Conservation (phyloP, 2,329 filamentous ascomycete genomes). For the Botrytis sinoallii region DNA sequence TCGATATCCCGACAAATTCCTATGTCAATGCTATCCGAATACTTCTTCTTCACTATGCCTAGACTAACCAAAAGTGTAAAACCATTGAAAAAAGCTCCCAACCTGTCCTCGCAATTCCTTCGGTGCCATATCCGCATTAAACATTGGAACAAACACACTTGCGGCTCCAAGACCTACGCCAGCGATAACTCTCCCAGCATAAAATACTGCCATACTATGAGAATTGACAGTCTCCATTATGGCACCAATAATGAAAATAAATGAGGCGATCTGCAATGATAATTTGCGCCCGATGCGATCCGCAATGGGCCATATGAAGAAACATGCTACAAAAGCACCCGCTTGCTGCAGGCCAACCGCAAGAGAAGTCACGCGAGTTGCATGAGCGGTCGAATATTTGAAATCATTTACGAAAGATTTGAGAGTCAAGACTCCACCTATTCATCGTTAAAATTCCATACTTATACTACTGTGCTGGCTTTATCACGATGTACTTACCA, state of each 20-base stretch:
- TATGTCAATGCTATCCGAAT: rapidly evolving
- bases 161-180: slow-evolving; percentile 48
- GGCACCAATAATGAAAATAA: slow-evolving; percentile 38
- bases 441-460: neutral
- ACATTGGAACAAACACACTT: slow-evolving; percentile 45
- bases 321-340: slow-evolving; percentile 50
- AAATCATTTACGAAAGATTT: slow-evolving; percentile 45
- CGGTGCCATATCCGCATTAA: slow-evolving; percentile 44
- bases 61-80: slow-evolving; percentile 41
- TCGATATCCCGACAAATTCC: no score
- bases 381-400: slow-evolving; percentile 40
- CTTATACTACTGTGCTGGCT: neutral
- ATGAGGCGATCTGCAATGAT: neutral
- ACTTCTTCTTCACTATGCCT: neutral
- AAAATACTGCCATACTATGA: slow-evolving; percentile 40
- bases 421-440: slow-evolving; percentile 27
- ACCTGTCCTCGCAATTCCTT: slow-evolving; percentile 41
- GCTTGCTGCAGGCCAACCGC: slow-evolving; percentile 40
- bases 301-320: slow-evolving; percentile 37
- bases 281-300: neutral
- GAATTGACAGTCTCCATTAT: slow-evolving; percentile 47
- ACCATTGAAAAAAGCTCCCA: slow-evolving; percentile 40
- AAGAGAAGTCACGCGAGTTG: neutral
- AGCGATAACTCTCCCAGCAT: slow-evolving; percentile 47
- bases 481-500: slow-evolving; percentile 21